Percentiles rank a stretch among this genome's conserved stretches.
Conservation (phyloP, 495 filamentous ascomycete species). For the Penicillium chermesinum region DNA sequence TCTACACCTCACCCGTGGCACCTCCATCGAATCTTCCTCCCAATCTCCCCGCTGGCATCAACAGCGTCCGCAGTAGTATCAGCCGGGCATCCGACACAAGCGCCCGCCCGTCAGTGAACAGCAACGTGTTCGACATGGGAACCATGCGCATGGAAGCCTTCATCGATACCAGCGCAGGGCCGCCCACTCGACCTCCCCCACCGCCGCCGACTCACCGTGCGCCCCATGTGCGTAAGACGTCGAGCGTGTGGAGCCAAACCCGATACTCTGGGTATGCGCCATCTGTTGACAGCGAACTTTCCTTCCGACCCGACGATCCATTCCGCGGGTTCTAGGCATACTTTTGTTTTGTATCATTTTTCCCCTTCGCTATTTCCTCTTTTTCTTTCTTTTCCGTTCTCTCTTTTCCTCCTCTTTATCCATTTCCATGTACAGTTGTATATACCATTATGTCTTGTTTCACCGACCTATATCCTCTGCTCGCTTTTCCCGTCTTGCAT, state of each 20-base stretch:
- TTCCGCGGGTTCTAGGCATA: constrained; percentile 36
- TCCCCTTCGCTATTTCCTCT: constrained; percentile 1
- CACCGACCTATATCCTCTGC: constrained; percentile 7
- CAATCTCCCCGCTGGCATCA: constrained; percentile 10
- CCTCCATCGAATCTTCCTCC: constrained; percentile 12
- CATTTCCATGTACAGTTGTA: constrained; percentile 7
- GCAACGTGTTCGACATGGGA: constrained; percentile 62
- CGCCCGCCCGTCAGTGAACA: constrained; percentile 24
- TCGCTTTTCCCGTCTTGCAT: no score
- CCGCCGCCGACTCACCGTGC: constrained; percentile 6
- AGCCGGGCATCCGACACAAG: constrained; percentile 45
- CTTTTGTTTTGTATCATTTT: not conserved
- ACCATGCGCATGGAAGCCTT: constrained; percentile 98
- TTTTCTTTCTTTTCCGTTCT: constrained; percentile 4
- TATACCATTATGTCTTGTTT: constrained; percentile 5
- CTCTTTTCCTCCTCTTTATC: not conserved
- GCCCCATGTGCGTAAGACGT: constrained; percentile 31
- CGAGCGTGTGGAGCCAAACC: constrained; percentile 35
- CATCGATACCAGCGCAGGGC: constrained; percentile 36
- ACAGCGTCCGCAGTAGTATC: constrained; percentile 39
- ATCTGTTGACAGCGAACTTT: constrained; percentile 27
- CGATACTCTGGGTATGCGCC: constrained; percentile 30
- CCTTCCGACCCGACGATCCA: constrained; percentile 34
- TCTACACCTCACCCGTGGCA: constrained; percentile 34
- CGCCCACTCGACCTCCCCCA: constrained; percentile 27